Base-by-base conservation (phyloP, 331 rosid species). In the Erythrophleum ivorense region DNA sequence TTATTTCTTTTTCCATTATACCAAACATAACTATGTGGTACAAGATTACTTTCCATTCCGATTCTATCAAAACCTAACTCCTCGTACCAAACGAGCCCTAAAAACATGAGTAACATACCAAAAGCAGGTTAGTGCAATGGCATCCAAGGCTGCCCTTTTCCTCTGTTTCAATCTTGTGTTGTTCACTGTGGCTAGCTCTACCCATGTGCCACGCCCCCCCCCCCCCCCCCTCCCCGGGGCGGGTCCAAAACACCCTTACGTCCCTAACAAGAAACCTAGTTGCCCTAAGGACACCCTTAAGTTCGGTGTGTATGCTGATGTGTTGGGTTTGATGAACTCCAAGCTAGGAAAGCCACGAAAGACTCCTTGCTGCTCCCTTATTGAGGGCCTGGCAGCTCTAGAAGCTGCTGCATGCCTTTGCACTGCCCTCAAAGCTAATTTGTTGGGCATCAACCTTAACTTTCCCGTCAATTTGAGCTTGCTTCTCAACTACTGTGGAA, bases 341-440 rank as follows among this genome's bases (percentile, higher is more conserved):
- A n/a, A n/a, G n/a, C n/a, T n/a, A n/a, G n/a, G n/a, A n/a, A n/a
- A n/a, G n/a, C n/a, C n/a, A n/a, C n/a, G n/a, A n/a, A n/a, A 72
- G 68, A 69, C 64, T 7, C 92, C 92, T 50, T 92, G 97, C 18
- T 92, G 97, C 65, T 9, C 65, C 18, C 94, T 92, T 69, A 1
- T 92, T 52, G 0, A 49, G 0, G 92, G 88, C 6, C 89, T 92
- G 15, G 87, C 7, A 66, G 87, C 88, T 78, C 87, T 88, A 69
- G 95, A 92, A 58, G 97, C 92, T 41, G 92, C 94, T 18, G 85
- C 79, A 46, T 92, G 97, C 80, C 97, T 92, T 78, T 92, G 97
- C 91, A 91, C 92, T 9, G 92, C 95, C 13, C 80, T 92, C 12
- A 88, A 82, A 14, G 92, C 97, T 66, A 86, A 88, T 21, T 31